phyloP scores from a whole-genome alignment of 495 filamentous ascomycete genomes.

The Geopyxis carbonaria region DNA sequence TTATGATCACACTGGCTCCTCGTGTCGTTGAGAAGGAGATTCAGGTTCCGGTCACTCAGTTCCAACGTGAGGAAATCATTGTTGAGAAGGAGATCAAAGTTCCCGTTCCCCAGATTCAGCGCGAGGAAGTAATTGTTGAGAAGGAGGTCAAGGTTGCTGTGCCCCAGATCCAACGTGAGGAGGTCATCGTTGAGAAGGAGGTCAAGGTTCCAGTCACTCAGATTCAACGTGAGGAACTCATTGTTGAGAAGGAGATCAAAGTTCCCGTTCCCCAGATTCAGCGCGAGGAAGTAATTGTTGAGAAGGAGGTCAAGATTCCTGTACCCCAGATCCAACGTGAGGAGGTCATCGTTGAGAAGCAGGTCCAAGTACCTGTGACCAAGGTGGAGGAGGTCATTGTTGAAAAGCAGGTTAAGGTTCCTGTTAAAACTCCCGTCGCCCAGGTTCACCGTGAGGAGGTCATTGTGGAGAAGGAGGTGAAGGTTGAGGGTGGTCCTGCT shows the following conservation, averaged over 20 bases:
- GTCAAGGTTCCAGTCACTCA: slow-evolving; percentile 17
- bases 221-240: slow-evolving; percentile 12
- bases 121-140: slow-evolving; percentile 6
- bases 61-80: slow-evolving; percentile 10
- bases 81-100: background rate
- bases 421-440: too few species aligned
- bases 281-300: slow-evolving; percentile 12
- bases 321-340: slow-evolving; percentile 11
- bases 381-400: slow-evolving; percentile 9
- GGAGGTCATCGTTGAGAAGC: slow-evolving; percentile 7
- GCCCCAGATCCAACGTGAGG: background rate
- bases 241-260: slow-evolving; percentile 14
- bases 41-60: slow-evolving; percentile 14
- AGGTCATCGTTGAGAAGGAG: slow-evolving; percentile 8
- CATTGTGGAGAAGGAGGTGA: too few species aligned
- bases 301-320: slow-evolving; percentile 10
- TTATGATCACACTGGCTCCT: slow-evolving; percentile 14
- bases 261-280: slow-evolving; percentile 16
- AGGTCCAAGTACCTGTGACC: slow-evolving; percentile 12
- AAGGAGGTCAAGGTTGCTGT: slow-evolving; percentile 13
- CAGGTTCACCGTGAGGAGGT: too few species aligned
- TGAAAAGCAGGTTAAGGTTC: slow-evolving; percentile 9
- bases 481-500: background rate
- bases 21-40: slow-evolving; percentile 12
- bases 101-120: slow-evolving; percentile 2